phyloP scores from a whole-genome alignment of 805 yeast genomes.

The Kuraishia ogatae region DNA sequence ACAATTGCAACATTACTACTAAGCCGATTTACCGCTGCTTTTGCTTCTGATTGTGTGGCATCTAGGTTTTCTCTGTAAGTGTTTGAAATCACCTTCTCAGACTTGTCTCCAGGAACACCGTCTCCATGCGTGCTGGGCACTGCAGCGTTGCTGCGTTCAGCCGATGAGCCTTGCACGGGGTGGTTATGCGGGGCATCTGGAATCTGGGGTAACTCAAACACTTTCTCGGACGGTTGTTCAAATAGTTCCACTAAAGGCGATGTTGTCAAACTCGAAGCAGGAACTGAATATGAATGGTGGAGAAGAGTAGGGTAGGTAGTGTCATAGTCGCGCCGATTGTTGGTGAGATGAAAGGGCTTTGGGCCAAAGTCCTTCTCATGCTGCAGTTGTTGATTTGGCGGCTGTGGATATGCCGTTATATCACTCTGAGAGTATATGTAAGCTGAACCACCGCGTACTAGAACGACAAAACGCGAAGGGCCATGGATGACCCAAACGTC shows the following conservation, averaged over 20 bases:
- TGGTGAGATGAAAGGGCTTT: not conserved
- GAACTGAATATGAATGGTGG: not conserved
- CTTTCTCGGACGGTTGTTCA: not conserved
- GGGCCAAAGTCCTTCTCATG: not conserved
- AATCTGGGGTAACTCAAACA: not conserved
- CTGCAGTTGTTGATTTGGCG: not conserved
- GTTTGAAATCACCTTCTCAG: not conserved
- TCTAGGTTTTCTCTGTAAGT: not conserved
- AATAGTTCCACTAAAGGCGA: not conserved
- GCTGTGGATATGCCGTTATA: not conserved
- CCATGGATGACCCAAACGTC: conserved; percentile 11
- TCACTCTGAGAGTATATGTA: not conserved
- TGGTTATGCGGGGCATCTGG: not conserved
- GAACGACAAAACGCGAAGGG: not conserved
- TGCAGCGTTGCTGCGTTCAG: not conserved
- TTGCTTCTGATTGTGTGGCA: not conserved
- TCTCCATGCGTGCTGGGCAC: not conserved
- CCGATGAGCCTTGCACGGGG: not conserved
- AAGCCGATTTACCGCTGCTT: not conserved
- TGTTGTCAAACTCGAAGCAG: not conserved
- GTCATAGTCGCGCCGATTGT: not conserved
- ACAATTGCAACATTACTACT: not conserved
- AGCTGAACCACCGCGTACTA: not conserved
- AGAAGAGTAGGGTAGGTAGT: not conserved
- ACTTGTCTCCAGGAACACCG: not conserved